Conservation (phyloP, 345 rosid species). For the Acer campestre region DNA sequence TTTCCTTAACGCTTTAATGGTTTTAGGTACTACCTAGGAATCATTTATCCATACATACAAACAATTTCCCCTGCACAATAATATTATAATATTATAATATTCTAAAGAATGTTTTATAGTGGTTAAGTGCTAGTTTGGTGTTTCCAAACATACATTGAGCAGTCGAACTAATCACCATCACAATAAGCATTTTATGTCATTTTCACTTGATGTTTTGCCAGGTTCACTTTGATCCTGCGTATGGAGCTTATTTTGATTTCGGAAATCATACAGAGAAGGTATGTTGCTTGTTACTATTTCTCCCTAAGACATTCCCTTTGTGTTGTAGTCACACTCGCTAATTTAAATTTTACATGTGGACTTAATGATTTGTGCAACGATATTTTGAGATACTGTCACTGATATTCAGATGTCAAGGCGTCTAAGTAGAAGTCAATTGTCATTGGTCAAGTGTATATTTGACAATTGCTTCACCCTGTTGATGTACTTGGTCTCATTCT, state of each 20-base stretch:
- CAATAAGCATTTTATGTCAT: neutral
- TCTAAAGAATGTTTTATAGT: neutral
- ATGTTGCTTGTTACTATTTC: conserved; percentile 22
- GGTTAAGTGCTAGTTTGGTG: neutral
- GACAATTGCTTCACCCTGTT: neutral
- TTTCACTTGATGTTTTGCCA: conserved; percentile 31
- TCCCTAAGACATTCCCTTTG: conserved; percentile 3
- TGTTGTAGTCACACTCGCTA: neutral
- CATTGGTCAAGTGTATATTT: neutral
- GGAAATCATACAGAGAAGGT: conserved; percentile 95
- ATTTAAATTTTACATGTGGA: neutral
- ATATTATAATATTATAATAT: neutral
- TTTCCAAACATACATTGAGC: neutral
- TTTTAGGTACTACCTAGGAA: conserved; percentile 2
- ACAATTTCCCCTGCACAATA: neutral
- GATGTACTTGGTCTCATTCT: neutral
- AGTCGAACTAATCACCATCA: neutral
- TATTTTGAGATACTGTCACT: neutral
- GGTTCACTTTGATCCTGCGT: conserved; percentile 81
- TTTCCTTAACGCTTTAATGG: conserved; percentile 5
- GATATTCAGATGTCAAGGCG: neutral
- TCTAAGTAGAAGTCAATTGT: neutral
- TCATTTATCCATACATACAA: neutral
- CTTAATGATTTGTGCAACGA: neutral
- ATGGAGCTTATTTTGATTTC: conserved; percentile 86